Conservation (phyloP, 495 filamentous ascomycete species). For the Thermochaetoides thermophila region DNA sequence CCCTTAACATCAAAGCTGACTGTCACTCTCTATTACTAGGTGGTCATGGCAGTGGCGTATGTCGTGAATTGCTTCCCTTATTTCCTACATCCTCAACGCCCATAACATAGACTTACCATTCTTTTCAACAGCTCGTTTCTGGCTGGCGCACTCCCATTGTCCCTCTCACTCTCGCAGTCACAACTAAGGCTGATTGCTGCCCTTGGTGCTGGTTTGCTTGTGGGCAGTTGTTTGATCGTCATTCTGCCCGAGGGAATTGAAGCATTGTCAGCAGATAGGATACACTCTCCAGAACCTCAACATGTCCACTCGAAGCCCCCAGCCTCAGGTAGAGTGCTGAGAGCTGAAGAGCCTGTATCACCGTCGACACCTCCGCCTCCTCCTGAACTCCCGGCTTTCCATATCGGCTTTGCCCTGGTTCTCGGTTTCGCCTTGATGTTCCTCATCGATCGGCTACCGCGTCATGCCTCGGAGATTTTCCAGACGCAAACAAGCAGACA, state of each 20-base stretch:
- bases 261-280: slow-evolving; percentile 58
- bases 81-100: slow-evolving; percentile 1
- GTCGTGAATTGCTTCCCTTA: slow-evolving; percentile 17
- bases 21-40: slow-evolving; percentile 16
- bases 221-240: slow-evolving; percentile 88
- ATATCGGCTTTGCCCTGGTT: slow-evolving; percentile 72
- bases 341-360: slow-evolving; percentile 8
- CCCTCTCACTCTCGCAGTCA: slow-evolving; percentile 75
- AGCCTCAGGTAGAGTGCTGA: not conserved
- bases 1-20: too few species aligned
- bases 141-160: slow-evolving; percentile 83
- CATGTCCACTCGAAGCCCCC: not conserved
- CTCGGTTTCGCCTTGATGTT: slow-evolving; percentile 95
- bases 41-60: slow-evolving; percentile 92
- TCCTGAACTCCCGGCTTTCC: slow-evolving; percentile 36
- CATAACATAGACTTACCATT: slow-evolving; percentile 13
- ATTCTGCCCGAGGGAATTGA: slow-evolving; percentile 97
- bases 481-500: slow-evolving; percentile 42
- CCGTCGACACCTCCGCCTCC: too few species aligned
- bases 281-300: slow-evolving; percentile 24
- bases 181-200: slow-evolving; percentile 82
- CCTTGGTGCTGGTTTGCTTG: slow-evolving; percentile 84
- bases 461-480: slow-evolving; percentile 43
- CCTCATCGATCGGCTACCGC: slow-evolving; percentile 78
- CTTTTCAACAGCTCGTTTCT: slow-evolving; percentile 63